phyloP scores from a whole-genome alignment of 2,329 filamentous ascomycete genomes.

The Xylaria sp. region DNA sequence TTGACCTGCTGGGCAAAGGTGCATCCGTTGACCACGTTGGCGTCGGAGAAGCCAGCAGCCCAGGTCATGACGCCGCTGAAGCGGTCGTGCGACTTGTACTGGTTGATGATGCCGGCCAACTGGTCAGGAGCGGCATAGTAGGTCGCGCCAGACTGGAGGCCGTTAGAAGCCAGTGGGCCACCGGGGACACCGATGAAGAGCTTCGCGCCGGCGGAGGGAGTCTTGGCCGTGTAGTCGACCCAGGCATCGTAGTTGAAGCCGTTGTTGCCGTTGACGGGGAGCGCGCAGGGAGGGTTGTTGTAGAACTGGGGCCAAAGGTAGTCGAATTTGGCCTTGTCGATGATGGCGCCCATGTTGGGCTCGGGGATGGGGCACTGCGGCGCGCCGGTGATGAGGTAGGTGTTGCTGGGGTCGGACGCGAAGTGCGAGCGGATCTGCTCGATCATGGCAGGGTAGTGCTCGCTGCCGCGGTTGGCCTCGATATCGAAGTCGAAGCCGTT shows the following conservation, averaged over 20 bases:
- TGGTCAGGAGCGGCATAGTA: constrained; percentile 34
- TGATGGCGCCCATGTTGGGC: constrained; percentile 37
- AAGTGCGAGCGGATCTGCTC: constrained; percentile 32
- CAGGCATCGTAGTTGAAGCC: constrained; percentile 37
- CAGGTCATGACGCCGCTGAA: constrained; percentile 40
- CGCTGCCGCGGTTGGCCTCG: constrained; percentile 37
- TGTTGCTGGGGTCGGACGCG: constrained; percentile 30
- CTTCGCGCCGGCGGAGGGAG: constrained; percentile 34
- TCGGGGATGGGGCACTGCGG: constrained; percentile 44
- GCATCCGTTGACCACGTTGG: constrained; percentile 33
- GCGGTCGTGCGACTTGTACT: constrained; percentile 27
- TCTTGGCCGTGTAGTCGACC: constrained; percentile 30
- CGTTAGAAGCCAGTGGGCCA: constrained; percentile 34
- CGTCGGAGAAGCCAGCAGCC: constrained; percentile 38
- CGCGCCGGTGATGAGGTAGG: constrained; percentile 44
- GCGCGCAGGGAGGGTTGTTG: constrained; percentile 37
- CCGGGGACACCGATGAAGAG: constrained; percentile 38
- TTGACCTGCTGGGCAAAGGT: constrained; percentile 39
- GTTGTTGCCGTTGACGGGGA: constrained; percentile 29
- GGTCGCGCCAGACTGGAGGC: constrained; percentile 28
- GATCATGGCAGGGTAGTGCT: constrained; percentile 34
- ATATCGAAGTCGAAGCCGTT: constrained; percentile 21
- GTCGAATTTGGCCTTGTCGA: constrained; percentile 38
- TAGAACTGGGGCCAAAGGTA: constrained; percentile 44
- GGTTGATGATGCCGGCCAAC: constrained; percentile 29